phyloP scores from a whole-genome alignment of 139 green algal genomes.

The Auxenochlorella pyrenoidosa region DNA sequence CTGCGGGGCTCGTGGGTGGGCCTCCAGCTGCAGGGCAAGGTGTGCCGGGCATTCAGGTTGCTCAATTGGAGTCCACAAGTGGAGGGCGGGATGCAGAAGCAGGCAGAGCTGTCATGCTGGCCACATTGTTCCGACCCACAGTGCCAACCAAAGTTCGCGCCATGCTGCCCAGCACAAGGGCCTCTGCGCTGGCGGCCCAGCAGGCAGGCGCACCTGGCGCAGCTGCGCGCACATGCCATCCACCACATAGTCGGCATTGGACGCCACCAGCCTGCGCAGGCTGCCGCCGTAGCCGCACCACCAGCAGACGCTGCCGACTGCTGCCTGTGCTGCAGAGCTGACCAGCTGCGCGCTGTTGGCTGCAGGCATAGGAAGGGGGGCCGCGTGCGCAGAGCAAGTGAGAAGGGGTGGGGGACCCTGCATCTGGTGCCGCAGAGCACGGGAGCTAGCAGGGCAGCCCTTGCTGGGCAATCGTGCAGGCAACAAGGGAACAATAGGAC shows the following conservation, averaged over 20 bases:
- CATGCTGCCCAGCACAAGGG: not conserved
- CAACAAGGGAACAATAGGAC: no score
- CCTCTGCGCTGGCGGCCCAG: not conserved
- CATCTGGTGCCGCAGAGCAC: no score
- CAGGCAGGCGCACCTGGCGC: slow-evolving; percentile 42
- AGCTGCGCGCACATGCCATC: slow-evolving; percentile 79
- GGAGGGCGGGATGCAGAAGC: no score
- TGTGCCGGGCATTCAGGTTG: no score
- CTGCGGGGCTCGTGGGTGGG: slow-evolving; percentile 59
- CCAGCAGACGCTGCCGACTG: slow-evolving; percentile 56
- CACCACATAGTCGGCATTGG: slow-evolving; percentile 86
- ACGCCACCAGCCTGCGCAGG: slow-evolving; percentile 60
- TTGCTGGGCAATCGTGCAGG: no score
- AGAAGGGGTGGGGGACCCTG: no score
- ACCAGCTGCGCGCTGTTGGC: slow-evolving; percentile 64
- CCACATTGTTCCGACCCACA: no score
- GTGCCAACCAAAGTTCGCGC: no score
- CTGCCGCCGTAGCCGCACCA: slow-evolving; percentile 63
- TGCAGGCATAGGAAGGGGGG: not conserved
- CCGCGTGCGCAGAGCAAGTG: not conserved
- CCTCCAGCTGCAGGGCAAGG: slow-evolving; percentile 17
- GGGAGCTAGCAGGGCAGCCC: no score
- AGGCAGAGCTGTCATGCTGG: no score
- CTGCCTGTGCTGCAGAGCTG: slow-evolving; percentile 52
- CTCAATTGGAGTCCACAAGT: no score